Evolutionary conservation across 768 basidiomycete genomes (phyloP).

Genomic region (Lentinula edodes): DNA sequence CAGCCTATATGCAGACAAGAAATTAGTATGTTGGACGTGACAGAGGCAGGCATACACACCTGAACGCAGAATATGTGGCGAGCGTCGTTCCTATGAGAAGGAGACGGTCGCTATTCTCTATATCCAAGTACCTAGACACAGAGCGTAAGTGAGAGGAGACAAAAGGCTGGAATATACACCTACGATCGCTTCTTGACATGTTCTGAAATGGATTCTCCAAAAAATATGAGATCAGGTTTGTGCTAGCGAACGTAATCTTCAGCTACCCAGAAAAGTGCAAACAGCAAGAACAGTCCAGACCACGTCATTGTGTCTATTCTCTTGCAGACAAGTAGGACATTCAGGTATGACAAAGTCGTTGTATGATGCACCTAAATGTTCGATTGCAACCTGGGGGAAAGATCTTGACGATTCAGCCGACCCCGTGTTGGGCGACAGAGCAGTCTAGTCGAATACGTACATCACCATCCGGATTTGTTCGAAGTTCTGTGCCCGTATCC

Average conservation of each 20-base stretch:
- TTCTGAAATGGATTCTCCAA: constrained; percentile 80
- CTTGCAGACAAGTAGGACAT: constrained; percentile 61
- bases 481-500: constrained; percentile 55
- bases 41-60: constrained; percentile 35
- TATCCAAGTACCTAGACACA: constrained; percentile 41
- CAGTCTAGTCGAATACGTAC: constrained; percentile 34
- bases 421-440: neutral
- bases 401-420: neutral
- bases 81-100: constrained; percentile 87
- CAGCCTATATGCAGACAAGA: constrained; percentile 38
- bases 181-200: constrained; percentile 68
- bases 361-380: constrained; percentile 64
- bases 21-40: neutral
- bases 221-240: constrained; percentile 83
- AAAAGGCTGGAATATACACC: constrained; percentile 19
- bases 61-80: constrained; percentile 89
- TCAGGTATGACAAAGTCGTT: constrained; percentile 74
- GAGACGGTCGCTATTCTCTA: constrained; percentile 60
- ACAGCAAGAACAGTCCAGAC: constrained; percentile 31
- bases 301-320: constrained; percentile 52
- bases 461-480: constrained; percentile 94
- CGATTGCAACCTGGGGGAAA: constrained; percentile 62
- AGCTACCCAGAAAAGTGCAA: neutral
- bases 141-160: neutral
- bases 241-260: constrained; percentile 32